Conservation (phyloP, 139 green algal species). For the Dunaliella sp. region DNA sequence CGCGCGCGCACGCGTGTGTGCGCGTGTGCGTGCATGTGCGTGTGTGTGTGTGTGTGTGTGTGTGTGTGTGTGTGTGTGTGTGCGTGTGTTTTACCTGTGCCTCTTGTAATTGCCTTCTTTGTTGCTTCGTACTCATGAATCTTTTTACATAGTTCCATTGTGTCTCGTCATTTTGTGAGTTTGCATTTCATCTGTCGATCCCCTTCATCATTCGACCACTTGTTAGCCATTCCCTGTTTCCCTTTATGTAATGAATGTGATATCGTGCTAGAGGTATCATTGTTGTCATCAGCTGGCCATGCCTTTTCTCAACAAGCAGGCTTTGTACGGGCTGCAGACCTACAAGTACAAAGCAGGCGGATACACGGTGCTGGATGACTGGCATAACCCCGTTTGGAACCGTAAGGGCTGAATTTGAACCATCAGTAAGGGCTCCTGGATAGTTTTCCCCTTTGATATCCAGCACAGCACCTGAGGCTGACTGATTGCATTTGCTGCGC, state of each 20-base stretch:
- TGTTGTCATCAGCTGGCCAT: neutral
- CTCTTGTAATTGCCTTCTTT: neutral
- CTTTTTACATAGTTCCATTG: too few relatives aligned
- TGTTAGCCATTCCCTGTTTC: neutral
- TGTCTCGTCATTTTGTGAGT: too few relatives aligned
- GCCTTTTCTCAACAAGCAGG: neutral
- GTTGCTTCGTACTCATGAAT: neutral
- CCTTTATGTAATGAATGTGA: too few relatives aligned
- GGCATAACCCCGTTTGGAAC: neutral
- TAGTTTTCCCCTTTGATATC: neutral
- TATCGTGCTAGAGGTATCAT: neutral
- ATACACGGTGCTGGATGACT: neutral
- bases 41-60: slow-evolving; percentile 2
- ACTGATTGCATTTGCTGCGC: neutral
- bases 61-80: neutral
- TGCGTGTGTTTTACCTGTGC: neutral
- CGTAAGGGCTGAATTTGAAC: neutral
- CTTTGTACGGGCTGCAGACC: neutral
- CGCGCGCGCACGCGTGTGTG: neutral
- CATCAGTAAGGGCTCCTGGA: neutral
- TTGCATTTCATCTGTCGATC: neutral
- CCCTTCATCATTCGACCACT: neutral
- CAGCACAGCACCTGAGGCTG: neutral
- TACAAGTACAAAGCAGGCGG: slow-evolving; percentile 14
- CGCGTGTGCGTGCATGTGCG: neutral